These are phyloP conservation scores for Colletotrichum sp. DNA, from an alignment of 2,329 filamentous ascomycete species.

Conservation along the genomic window DNA sequence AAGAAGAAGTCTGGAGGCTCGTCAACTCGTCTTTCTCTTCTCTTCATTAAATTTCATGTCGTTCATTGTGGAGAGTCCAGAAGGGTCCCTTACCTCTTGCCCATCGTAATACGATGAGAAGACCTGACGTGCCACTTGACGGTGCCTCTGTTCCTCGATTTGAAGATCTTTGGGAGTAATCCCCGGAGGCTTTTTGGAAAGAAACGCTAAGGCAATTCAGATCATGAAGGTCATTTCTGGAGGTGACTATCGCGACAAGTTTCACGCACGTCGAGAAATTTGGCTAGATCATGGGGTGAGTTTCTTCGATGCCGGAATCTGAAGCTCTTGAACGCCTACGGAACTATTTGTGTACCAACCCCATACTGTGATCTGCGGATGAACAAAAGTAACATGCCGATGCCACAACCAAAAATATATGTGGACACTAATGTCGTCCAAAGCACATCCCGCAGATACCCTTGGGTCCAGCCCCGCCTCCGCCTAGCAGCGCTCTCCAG, in stretches of 20 bases:
- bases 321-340: not conserved
- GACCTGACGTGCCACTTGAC: not conserved
- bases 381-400: no score
- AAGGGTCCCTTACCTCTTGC: not conserved
- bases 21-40: no score
- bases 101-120: not conserved
- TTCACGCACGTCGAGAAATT: not conserved
- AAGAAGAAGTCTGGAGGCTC: no score
- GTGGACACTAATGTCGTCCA: not conserved
- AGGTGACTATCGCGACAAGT: not conserved
- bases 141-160: not conserved
- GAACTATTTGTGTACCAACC: no score
- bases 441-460: not conserved
- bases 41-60: no score
- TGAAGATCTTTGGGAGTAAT: not conserved
- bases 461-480: not conserved
- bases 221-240: not conserved
- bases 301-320: not conserved
- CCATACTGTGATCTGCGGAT: no score
- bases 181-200: not conserved
- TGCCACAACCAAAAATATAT: not conserved
- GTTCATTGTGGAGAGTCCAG: not conserved
- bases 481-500: slow-evolving; percentile 32
- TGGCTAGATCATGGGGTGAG: not conserved
- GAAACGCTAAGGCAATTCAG: not conserved